Evolutionary conservation across 2,329 filamentous ascomycete species (phyloP).

Genomic region (Ophiostoma piceae): DNA sequence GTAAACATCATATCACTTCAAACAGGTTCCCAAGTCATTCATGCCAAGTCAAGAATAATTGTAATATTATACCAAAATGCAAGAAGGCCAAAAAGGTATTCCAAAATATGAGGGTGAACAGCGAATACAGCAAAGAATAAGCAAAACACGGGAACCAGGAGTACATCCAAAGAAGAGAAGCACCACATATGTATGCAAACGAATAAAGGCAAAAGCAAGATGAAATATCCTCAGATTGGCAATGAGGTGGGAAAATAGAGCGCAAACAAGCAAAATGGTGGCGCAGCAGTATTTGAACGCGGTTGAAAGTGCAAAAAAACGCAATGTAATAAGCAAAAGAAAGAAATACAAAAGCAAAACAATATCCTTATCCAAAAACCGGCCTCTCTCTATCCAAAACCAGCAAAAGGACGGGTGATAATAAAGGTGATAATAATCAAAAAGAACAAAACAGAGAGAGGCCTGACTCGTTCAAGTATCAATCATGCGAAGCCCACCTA

Average conservation of each 20-base stretch:
- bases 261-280: neutral
- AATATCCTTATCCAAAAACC: neutral
- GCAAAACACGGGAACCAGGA: neutral
- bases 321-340: neutral
- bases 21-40: neutral
- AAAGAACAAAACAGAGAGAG: constrained; percentile 7
- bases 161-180: neutral
- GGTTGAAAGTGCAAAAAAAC: neutral
- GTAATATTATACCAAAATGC: neutral
- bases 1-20: neutral
- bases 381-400: constrained; percentile 9
- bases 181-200: neutral
- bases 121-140: neutral
- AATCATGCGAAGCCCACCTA: constrained; percentile 19
- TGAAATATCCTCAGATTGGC: neutral
- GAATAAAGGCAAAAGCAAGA: neutral
- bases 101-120: neutral
- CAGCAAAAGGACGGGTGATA: neutral
- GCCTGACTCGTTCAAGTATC: constrained; percentile 8
- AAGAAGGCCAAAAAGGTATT: neutral
- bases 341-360: neutral
- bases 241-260: neutral
- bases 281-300: neutral
- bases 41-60: neutral
- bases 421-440: neutral